phyloP scores from a whole-genome alignment of 441 rosid genomes.

The Theobroma grandiflorum region DNA sequence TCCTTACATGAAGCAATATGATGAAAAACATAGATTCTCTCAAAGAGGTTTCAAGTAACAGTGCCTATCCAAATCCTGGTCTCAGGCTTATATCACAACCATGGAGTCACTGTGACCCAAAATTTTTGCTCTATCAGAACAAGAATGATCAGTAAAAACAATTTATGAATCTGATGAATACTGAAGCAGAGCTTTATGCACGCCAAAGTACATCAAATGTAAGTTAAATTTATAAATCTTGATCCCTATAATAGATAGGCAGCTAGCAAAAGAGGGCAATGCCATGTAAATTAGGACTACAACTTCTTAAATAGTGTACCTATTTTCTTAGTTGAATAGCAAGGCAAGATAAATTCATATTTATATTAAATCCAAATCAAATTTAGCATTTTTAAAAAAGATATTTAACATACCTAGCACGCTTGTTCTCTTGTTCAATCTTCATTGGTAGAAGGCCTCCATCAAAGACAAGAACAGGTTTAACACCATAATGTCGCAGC shows the following conservation, averaged over 20 bases:
- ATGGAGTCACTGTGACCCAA: constrained; percentile 11
- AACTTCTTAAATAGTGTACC: neutral
- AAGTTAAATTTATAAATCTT: neutral
- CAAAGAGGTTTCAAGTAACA: constrained; percentile 8
- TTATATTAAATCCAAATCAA: neutral
- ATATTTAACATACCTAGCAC: constrained; percentile 68
- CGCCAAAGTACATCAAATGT: neutral
- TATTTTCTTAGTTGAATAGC: neutral
- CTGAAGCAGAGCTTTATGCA: neutral
- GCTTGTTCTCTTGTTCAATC: constrained; percentile 96
- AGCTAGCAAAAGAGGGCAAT: neutral
- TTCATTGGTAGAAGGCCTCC: constrained; percentile 97
- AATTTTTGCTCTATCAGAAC: neutral
- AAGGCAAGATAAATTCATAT: constrained; percentile 8
- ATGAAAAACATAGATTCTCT: neutral
- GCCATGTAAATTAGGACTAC: neutral
- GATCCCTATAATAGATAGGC: neutral
- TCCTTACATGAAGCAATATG: too few species aligned
- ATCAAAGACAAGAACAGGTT: constrained; percentile 91
- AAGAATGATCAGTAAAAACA: neutral
- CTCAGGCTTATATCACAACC: neutral
- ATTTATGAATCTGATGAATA: neutral
- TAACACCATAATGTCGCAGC: constrained; percentile 83
- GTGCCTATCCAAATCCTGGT: neutral
- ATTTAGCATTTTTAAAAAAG: neutral